Base-by-base conservation (phyloP, 495 filamentous ascomycete genomes). In the Entonaema liquescens region DNA sequence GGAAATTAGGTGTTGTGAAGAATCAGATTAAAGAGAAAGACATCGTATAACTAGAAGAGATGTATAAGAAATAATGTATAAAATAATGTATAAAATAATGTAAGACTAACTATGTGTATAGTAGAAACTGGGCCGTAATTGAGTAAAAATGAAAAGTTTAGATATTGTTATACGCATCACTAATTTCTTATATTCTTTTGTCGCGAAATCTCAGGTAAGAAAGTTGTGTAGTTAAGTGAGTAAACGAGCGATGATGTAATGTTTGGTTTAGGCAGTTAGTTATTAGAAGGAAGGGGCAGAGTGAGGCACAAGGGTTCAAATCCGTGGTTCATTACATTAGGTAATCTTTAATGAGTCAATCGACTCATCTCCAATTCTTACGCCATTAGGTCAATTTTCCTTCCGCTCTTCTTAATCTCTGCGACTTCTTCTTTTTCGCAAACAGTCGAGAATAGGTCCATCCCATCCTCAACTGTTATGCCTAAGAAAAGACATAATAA, bases 401-500 rank as follows among this genome's bases (percentile, higher is more conserved):
- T 28, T 5, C 52, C 33, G 17, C 23, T 36, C 40, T 59, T 57
- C 53, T 42, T 5, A 31, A 59, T 29, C 49, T 65, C 28, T 44
- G 58, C 40, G 42, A 55, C 56, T 38, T 49, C 29, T 42, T 33
- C 49, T 62, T 62, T 62, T 70, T 70, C 65, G 65, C 70, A 68
- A 64, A 28, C 60, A 68, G 59, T 60, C 44, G 49, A 67, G 65
- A 71, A 71, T 67, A 62, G 35, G 36, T 36, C 36, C 23, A 3
- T 33, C 21, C 44, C 19, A 55, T 47, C 57, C 35, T 64, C 67
- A 50, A 70, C 60, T 73, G 74, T 69, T 71, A 88, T 88, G 85
- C 84, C 85, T 74, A 88, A 87, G 80, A 87, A 86, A 80, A 78
- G 83, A 79, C 78, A 81, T 53, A 76, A 81, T 25, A 62, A 68